Percentiles rank a stretch among this genome's conserved stretches.
phyloP scores from a whole-genome alignment of 306 rosid genomes.

The Acacia crassicarpa region DNA sequence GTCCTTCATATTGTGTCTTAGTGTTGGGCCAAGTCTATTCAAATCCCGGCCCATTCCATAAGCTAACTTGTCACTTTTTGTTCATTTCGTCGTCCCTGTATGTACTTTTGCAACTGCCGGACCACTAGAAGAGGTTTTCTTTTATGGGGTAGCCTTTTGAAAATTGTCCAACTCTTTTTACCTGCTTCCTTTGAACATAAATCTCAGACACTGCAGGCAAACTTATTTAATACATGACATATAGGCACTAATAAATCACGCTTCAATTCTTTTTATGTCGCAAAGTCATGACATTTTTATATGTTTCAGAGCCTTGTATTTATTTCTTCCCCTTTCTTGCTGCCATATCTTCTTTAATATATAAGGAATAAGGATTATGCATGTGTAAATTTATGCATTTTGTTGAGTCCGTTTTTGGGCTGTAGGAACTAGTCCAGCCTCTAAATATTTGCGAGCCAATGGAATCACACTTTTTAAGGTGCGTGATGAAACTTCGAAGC shows the following conservation, averaged over 20 bases:
- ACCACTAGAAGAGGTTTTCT: neutral
- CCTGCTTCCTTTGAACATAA: neutral
- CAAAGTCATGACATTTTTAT: neutral
- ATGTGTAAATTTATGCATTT: conserved; percentile 19
- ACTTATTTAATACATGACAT: neutral
- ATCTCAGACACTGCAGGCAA: neutral
- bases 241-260: neutral
- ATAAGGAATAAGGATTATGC: conserved; percentile 1
- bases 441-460: conserved; percentile 56
- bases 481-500: conserved; percentile 61
- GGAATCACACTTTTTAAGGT: conserved; percentile 65
- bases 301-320: conserved; percentile 21
- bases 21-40: neutral
- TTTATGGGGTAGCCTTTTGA: neutral
- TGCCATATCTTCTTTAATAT: neutral
- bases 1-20: conserved; percentile 9
- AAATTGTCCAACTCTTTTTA: neutral
- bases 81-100: conserved; percentile 7
- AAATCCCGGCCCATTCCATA: neutral
- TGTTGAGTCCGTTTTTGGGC: conserved; percentile 15
- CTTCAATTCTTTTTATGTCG: neutral
- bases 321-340: neutral
- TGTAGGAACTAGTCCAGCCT: conserved; percentile 66
- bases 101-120: neutral
- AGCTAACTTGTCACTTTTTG: neutral